Base-by-base conservation (phyloP, 2,329 filamentous ascomycete species). In the Diaporthe velutina region DNA sequence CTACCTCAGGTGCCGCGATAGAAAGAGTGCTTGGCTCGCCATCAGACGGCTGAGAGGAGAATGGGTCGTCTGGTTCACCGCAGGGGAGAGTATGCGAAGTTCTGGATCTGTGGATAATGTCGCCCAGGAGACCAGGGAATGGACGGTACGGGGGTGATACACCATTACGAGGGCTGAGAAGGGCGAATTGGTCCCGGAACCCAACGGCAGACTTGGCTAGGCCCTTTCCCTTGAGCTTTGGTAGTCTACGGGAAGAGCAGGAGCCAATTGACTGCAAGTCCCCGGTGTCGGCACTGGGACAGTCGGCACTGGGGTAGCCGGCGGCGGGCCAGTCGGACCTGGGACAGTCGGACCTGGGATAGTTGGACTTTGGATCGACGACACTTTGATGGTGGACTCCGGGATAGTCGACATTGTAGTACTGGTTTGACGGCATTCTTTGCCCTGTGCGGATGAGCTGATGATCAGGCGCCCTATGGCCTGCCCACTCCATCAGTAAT, bases 101-200 rank as follows among this genome's bases (percentile, higher is more conserved):
- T 28, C 48, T 55, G 7, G 75, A 50, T 38, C 73, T 55, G 55
- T 76, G 73, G 4, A 76, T 72, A 13, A 73, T 72, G 25, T 74
- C 57, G 13, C 70, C 57, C 33, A 72, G 17, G 12, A 74, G 73
- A 12, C 73, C 73, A 19, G 75, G 73, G 25, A 74, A 74, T 8
- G 73, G 61, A 25, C 64, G 48, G 12, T 76, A 73, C 42, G 73
- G 54, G 9, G 68, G 58, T 7, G 55, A 64, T 7, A 68, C 40
- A 28, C 35, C 60, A 22, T 61, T 54, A n/a, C 61, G 55, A 40
- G 74, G 55, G 6, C 54, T 75, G 19, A 75, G 33, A 13, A 68
- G 55, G 5, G 33, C 9, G 33, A 58, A 75, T 15, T 74, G 74
- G 28, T 75, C 74, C 6, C 74, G 66, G n/a, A 75, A 74, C 1